Evolutionary conservation across 2,329 filamentous ascomycete species (phyloP).

Genomic region (Paracamarosporium sp.): DNA sequence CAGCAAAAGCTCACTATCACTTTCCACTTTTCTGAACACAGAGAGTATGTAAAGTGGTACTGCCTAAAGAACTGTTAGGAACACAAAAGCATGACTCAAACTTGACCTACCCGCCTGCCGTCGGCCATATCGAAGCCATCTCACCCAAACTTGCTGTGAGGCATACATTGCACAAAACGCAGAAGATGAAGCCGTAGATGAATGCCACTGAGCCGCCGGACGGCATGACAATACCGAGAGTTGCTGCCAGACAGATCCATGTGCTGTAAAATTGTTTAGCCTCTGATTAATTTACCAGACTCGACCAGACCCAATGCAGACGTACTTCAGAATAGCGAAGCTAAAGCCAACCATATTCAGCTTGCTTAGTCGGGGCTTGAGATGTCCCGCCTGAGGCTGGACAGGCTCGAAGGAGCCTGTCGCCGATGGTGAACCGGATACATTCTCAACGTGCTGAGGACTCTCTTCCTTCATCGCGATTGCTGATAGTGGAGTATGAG

Average conservation of each 20-base stretch:
- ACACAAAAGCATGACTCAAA: neutral
- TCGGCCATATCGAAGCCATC: slow-evolving; percentile 55
- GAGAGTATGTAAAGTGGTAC: slow-evolving; percentile 50
- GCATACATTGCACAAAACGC: slow-evolving; percentile 53
- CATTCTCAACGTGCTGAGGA: neutral
- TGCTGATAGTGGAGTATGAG: neutral
- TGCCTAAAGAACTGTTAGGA: slow-evolving; percentile 21
- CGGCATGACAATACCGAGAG: slow-evolving; percentile 45
- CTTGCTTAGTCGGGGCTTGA: slow-evolving; percentile 49
- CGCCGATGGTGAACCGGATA: neutral
- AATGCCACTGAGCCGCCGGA: slow-evolving; percentile 51
- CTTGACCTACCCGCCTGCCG: slow-evolving; percentile 52
- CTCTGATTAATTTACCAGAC: neutral
- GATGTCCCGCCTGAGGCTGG: slow-evolving; percentile 17
- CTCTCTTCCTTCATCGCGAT: neutral
- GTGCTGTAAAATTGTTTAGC: slow-evolving; percentile 28
- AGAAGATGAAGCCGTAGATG: slow-evolving; percentile 56
- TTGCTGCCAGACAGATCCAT: slow-evolving; percentile 52
- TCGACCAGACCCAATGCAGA: neutral
- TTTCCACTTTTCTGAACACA: slow-evolving; percentile 50
- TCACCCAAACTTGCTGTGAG: slow-evolving; percentile 54
- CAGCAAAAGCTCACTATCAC: slow-evolving; percentile 52
- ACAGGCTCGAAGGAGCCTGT: neutral
- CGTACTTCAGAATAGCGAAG: slow-evolving; percentile 54
- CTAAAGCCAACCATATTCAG: slow-evolving; percentile 54